These are phyloP conservation scores for Xylariaceae sp. DNA, from an alignment of 2,329 filamentous ascomycete species.

Conservation along the genomic window DNA sequence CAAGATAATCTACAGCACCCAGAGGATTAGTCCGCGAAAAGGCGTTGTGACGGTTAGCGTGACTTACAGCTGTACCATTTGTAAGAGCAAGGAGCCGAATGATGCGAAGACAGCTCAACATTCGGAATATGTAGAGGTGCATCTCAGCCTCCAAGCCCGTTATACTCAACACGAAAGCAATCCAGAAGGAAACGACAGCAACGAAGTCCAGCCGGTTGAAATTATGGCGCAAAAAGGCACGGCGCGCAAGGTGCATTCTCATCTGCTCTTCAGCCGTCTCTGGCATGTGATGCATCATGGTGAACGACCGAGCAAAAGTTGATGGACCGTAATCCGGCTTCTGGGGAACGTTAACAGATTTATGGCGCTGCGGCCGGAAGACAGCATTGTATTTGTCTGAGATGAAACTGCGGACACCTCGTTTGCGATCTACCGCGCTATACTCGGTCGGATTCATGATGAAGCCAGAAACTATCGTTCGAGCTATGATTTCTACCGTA, in stretches of 20 bases:
- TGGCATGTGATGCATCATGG: constrained; percentile 61
- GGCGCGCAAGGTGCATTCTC: constrained; percentile 76
- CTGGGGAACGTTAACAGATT: constrained; percentile 53
- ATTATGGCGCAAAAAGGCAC: constrained; percentile 88
- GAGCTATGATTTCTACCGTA: constrained; percentile 75
- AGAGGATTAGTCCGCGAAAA: constrained; percentile 20
- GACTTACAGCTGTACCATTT: constrained; percentile 78
- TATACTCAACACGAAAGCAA: constrained; percentile 71
- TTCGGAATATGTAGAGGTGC: constrained; percentile 86
- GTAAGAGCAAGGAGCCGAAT: constrained; percentile 86
- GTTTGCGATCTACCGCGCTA: constrained; percentile 77
- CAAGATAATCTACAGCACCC: constrained; percentile 66
- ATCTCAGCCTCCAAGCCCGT: constrained; percentile 61
- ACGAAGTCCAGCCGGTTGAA: constrained; percentile 96
- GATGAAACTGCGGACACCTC: constrained; percentile 68
- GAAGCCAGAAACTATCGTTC: constrained; percentile 89
- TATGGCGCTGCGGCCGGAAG: constrained; percentile 75
- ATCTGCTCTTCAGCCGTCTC: constrained; percentile 71
- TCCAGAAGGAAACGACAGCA: constrained; percentile 92
- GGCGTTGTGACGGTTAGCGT: not conserved
- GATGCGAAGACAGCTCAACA: constrained; percentile 94
- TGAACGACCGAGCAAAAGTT: constrained; percentile 72
- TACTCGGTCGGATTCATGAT: constrained; percentile 87
- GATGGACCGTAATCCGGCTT: constrained; percentile 48
- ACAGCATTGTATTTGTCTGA: constrained; percentile 70